These are phyloP conservation scores for Xylariales sp. DNA, from an alignment of 2,329 filamentous ascomycete species.

Conservation along the genomic window DNA sequence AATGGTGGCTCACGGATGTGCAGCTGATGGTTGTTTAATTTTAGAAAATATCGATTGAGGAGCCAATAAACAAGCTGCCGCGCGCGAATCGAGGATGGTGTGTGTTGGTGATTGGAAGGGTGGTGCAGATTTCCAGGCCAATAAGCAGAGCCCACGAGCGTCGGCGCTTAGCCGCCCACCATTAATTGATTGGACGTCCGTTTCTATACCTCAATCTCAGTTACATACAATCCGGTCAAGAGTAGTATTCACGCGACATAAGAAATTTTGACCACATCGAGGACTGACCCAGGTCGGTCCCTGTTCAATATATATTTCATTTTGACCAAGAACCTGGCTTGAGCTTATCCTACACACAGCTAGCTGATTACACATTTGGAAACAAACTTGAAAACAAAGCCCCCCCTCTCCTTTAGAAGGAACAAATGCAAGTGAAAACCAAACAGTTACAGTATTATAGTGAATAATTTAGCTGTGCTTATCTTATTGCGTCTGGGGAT, in stretches of 20 bases:
- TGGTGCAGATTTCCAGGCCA: slow-evolving; percentile 19
- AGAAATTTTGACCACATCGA: too few relatives aligned
- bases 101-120: slow-evolving; percentile 17
- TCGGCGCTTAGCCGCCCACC: slow-evolving; percentile 24
- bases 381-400: too few relatives aligned
- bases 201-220: not conserved
- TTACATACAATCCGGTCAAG: not conserved
- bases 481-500: too few relatives aligned
- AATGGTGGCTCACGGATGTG: slow-evolving; percentile 16
- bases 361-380: too few relatives aligned
- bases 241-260: not conserved
- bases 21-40: slow-evolving; percentile 19
- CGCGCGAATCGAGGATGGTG: slow-evolving; percentile 14
- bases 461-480: too few relatives aligned
- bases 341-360: too few relatives aligned
- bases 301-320: too few relatives aligned
- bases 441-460: too few relatives aligned
- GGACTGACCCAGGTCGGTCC: too few relatives aligned
- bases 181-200: slow-evolving; percentile 8
- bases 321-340: too few relatives aligned
- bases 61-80: slow-evolving; percentile 19
- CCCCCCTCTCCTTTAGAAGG: too few relatives aligned
- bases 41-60: slow-evolving; percentile 17
- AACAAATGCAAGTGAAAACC: too few relatives aligned
- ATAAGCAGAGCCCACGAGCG: slow-evolving; percentile 15